Percentiles rank a stretch among this genome's conserved stretches.
Evolutionary conservation across 441 rosid genomes (phyloP).

Genomic region (Viola pubescens): DNA sequence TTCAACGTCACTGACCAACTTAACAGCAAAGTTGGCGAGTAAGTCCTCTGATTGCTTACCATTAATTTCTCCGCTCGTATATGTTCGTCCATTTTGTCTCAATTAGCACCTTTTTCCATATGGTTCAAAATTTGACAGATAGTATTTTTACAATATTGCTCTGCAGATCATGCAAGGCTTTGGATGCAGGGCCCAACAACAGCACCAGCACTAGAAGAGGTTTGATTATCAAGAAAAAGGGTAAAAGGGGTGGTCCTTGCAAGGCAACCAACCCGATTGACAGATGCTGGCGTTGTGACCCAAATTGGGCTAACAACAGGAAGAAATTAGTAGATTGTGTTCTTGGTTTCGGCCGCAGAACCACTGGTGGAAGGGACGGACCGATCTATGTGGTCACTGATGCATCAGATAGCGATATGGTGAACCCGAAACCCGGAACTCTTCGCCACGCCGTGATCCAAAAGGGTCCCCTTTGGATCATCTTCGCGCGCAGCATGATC

Average conservation of each 20-base stretch:
- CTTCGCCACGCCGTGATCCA: slow-evolving; percentile 57
- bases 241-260: slow-evolving; percentile 24
- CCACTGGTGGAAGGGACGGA: slow-evolving; percentile 54
- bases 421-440: slow-evolving; percentile 52
- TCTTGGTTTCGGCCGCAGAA: slow-evolving; percentile 51
- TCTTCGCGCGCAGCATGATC: slow-evolving; percentile 37
- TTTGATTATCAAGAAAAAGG: slow-evolving; percentile 10
- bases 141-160: too few relatives aligned
- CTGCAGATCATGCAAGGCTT: too few relatives aligned
- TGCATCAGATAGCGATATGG: slow-evolving; percentile 30
- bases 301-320: slow-evolving; percentile 43
- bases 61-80: too few relatives aligned
- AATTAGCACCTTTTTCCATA: too few relatives aligned
- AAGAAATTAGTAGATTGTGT: slow-evolving; percentile 44
- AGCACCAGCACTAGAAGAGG: slow-evolving; percentile 36
- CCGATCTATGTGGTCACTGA: slow-evolving; percentile 41
- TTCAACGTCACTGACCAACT: slow-evolving; percentile 27
- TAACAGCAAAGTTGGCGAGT: slow-evolving; percentile 27
- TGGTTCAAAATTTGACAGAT: too few relatives aligned
- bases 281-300: slow-evolving; percentile 53
- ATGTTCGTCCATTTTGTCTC: too few relatives aligned
- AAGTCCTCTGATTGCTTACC: background rate
- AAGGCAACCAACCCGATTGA: slow-evolving; percentile 48
- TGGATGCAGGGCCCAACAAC: too few relatives aligned
- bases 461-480: slow-evolving; percentile 54